Evolutionary conservation across 192 early-diverging fungal species (phyloP).

Genomic region (Coemansia sp.): DNA sequence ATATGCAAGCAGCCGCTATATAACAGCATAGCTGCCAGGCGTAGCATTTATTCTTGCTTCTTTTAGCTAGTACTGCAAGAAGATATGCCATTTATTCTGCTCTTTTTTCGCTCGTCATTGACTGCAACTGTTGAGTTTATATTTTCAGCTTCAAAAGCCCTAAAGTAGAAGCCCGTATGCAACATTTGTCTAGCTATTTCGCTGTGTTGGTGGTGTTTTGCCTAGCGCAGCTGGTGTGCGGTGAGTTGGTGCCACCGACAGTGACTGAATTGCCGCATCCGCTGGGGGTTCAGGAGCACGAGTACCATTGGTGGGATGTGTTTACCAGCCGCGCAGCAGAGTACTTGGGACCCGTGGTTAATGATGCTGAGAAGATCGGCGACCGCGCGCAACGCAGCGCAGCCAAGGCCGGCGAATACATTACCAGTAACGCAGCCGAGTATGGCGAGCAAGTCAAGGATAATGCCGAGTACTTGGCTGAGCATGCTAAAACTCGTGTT

Average conservation of each 20-base stretch:
- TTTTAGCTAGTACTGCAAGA: background rate
- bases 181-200: background rate
- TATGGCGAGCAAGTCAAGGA: constrained; percentile 13
- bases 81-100: constrained; percentile 10
- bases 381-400: constrained; percentile 12
- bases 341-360: constrained; percentile 14
- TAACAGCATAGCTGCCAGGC: background rate
- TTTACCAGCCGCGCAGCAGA: constrained; percentile 23
- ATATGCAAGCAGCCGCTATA: background rate
- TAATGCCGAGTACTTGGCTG: background rate
- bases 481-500: background rate
- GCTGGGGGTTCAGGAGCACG: constrained; percentile 7
- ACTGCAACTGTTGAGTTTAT: constrained; percentile 6
- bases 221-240: background rate
- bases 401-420: constrained; percentile 10
- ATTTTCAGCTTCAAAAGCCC: constrained; percentile 9
- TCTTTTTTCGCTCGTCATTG: constrained; percentile 6
- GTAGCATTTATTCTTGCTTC: background rate
- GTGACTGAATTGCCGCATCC: constrained; percentile 10
- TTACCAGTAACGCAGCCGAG: constrained; percentile 23
- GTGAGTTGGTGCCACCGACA: constrained; percentile 23
- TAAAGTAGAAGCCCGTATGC: background rate
- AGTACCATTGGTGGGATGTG: constrained; percentile 47
- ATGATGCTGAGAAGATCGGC: constrained; percentile 12
- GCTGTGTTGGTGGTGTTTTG: background rate